These are phyloP conservation scores for Trichoderma cornu-damae DNA, from an alignment of 2,329 filamentous ascomycete genomes.

Conservation along the genomic window DNA sequence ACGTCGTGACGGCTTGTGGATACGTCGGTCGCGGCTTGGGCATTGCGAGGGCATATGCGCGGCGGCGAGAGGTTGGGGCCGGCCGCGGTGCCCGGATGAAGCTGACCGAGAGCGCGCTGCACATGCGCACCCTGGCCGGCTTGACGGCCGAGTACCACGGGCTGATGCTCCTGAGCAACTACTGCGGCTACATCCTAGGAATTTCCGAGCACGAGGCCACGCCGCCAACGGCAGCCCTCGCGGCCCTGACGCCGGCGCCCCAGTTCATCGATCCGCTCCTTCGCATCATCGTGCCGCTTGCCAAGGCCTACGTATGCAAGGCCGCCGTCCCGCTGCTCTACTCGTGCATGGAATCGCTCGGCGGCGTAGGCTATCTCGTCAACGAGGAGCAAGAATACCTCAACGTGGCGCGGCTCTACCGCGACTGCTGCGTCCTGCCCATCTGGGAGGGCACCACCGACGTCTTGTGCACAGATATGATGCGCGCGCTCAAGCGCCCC, in stretches of 20 bases:
- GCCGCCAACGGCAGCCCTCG: slow-evolving; percentile 22
- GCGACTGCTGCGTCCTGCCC: slow-evolving; percentile 58
- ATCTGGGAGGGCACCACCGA: slow-evolving; percentile 74
- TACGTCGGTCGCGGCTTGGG: slow-evolving; percentile 52
- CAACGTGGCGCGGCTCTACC: slow-evolving; percentile 61
- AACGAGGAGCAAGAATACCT: slow-evolving; percentile 59
- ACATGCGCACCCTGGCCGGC: slow-evolving; percentile 54
- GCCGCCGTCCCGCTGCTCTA: slow-evolving; percentile 46
- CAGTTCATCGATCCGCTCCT: slow-evolving; percentile 42
- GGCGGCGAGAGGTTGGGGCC: slow-evolving; percentile 49
- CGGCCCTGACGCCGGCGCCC: slow-evolving; percentile 32
- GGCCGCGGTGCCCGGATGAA: slow-evolving; percentile 40
- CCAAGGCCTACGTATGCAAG: slow-evolving; percentile 55
- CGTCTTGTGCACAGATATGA: slow-evolving; percentile 54
- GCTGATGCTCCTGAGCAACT: slow-evolving; percentile 51
- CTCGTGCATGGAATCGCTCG: slow-evolving; percentile 58
- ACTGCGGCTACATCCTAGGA: slow-evolving; percentile 51
- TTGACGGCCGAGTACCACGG: slow-evolving; percentile 52
- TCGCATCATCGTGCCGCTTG: slow-evolving; percentile 53
- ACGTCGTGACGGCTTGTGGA: slow-evolving; percentile 48
- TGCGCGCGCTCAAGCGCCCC: slow-evolving; percentile 45
- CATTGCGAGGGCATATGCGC: slow-evolving; percentile 53
- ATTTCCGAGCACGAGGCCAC: slow-evolving; percentile 41
- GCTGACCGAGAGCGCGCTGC: slow-evolving; percentile 49
- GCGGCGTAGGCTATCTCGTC: slow-evolving; percentile 61